Percentiles rank a stretch among this genome's conserved stretches.
Conservation (phyloP, 805 yeast genomes). For the Priceomyces carsonii region DNA sequence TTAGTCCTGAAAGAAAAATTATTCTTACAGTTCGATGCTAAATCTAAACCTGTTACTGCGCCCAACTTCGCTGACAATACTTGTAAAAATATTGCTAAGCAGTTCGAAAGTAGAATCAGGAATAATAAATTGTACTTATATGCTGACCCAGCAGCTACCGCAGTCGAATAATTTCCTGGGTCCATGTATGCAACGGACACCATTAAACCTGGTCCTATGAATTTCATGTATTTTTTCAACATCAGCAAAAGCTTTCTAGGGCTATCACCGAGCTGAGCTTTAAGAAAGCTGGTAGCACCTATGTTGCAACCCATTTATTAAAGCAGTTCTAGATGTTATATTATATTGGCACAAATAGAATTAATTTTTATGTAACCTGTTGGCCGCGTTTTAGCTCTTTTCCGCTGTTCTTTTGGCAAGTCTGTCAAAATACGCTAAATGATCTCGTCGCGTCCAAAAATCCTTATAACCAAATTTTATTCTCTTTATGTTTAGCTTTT, state of each 20-base stretch:
- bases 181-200: slow-evolving; percentile 91
- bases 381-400: too few species aligned
- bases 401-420: too few species aligned
- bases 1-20: slow-evolving; percentile 72
- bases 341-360: too few species aligned
- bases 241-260: slow-evolving; percentile 9
- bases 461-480: too few species aligned
- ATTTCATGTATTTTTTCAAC: slow-evolving; percentile 57
- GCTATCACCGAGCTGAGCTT: too few species aligned
- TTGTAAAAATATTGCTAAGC: slow-evolving; percentile 82
- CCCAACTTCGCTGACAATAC: slow-evolving; percentile 83
- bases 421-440: too few species aligned
- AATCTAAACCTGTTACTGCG: slow-evolving; percentile 83
- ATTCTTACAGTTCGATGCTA: slow-evolving; percentile 79
- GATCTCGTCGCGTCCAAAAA: too few species aligned
- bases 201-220: slow-evolving; percentile 86
- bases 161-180: slow-evolving; percentile 91
- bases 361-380: too few species aligned
- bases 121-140: slow-evolving; percentile 73
- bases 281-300: too few species aligned
- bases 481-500: too few species aligned
- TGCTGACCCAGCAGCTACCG: slow-evolving; percentile 84
- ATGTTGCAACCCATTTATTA: too few species aligned
- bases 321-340: too few species aligned
- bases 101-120: slow-evolving; percentile 71